These are phyloP conservation scores for Plasmodium ovale DNA, from an alignment of 169 alveolate genomes.

Conservation along the genomic window DNA sequence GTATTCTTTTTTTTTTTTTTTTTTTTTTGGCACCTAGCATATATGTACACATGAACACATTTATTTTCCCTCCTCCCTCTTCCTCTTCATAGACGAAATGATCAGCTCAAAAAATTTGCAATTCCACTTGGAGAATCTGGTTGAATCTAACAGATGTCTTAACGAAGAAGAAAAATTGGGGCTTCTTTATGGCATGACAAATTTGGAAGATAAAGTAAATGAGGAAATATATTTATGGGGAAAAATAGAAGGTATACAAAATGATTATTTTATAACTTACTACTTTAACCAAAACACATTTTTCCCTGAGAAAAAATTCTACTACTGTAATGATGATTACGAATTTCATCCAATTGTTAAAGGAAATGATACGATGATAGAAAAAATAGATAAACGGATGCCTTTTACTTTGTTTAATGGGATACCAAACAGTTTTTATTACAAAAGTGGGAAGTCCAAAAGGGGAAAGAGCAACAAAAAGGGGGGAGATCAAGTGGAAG, in stretches of 20 bases:
- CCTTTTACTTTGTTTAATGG: conserved; percentile 61
- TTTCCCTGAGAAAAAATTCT: conserved; percentile 51
- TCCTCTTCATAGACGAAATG: conserved; percentile 17
- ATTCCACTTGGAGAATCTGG: conserved; percentile 36
- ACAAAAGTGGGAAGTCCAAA: background rate
- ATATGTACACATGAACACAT: too few species aligned
- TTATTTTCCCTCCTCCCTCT: background rate
- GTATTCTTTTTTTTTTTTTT: background rate
- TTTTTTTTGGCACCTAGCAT: background rate
- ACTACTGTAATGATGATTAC: conserved; percentile 59
- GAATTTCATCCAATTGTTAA: conserved; percentile 34
- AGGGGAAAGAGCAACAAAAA: background rate
- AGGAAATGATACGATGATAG: conserved; percentile 49
- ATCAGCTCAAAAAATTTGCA: conserved; percentile 37
- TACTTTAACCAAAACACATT: conserved; percentile 30
- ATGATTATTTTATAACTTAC: conserved; percentile 58
- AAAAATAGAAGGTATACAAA: conserved; percentile 58
- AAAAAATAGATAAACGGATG: conserved; percentile 18
- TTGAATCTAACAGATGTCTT: conserved; percentile 65
- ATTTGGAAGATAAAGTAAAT: conserved; percentile 51
- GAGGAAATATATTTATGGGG: conserved; percentile 65
- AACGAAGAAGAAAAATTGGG: conserved; percentile 64
- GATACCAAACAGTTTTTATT: conserved; percentile 20
- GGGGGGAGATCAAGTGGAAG: background rate
- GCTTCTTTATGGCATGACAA: conserved; percentile 45